Percentiles rank a stretch among this genome's conserved stretches.
Evolutionary conservation across 2,329 filamentous ascomycete genomes (phyloP).

Genomic region (Apiospora aurea): DNA sequence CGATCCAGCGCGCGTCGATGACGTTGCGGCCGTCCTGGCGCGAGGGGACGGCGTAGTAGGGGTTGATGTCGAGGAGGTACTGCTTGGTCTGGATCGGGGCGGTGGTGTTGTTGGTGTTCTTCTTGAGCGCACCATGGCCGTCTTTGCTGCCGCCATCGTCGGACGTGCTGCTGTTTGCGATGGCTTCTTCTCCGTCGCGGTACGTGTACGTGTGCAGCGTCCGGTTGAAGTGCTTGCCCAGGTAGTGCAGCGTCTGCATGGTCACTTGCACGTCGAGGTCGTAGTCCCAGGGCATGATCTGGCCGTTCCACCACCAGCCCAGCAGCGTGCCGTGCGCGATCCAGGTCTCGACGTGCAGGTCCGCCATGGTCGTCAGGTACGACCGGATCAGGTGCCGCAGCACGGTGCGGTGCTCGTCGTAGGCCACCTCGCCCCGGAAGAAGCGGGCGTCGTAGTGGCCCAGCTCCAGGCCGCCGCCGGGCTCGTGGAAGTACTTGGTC

Average conservation of each 20-base stretch:
- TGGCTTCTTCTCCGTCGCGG: slow-evolving; percentile 45
- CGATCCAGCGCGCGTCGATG: slow-evolving; percentile 86
- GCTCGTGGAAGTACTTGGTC: slow-evolving; percentile 71
- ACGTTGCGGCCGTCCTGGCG: slow-evolving; percentile 76
- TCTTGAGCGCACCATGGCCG: background rate
- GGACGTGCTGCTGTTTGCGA: background rate
- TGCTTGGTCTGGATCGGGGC: slow-evolving; percentile 45
- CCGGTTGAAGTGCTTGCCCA: slow-evolving; percentile 72
- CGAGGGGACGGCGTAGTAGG: slow-evolving; percentile 66
- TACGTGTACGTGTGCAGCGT: slow-evolving; percentile 67
- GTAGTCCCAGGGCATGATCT: slow-evolving; percentile 84
- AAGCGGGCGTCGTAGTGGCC: slow-evolving; percentile 79
- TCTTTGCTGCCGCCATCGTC: background rate
- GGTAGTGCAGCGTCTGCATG: slow-evolving; percentile 67
- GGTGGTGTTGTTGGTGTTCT: background rate
- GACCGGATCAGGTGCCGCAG: slow-evolving; percentile 75
- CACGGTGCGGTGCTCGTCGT: slow-evolving; percentile 70
- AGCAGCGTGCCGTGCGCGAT: slow-evolving; percentile 84
- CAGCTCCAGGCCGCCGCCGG: slow-evolving; percentile 64
- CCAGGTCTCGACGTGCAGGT: slow-evolving; percentile 79
- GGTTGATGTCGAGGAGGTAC: slow-evolving; percentile 82
- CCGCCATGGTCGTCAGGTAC: slow-evolving; percentile 72
- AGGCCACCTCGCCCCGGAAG: slow-evolving; percentile 68
- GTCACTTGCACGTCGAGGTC: slow-evolving; percentile 85
- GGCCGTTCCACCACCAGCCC: slow-evolving; percentile 88